phyloP scores from a whole-genome alignment of 1,284 basidiomycete genomes.

The Thecaphora thlaspeos region DNA sequence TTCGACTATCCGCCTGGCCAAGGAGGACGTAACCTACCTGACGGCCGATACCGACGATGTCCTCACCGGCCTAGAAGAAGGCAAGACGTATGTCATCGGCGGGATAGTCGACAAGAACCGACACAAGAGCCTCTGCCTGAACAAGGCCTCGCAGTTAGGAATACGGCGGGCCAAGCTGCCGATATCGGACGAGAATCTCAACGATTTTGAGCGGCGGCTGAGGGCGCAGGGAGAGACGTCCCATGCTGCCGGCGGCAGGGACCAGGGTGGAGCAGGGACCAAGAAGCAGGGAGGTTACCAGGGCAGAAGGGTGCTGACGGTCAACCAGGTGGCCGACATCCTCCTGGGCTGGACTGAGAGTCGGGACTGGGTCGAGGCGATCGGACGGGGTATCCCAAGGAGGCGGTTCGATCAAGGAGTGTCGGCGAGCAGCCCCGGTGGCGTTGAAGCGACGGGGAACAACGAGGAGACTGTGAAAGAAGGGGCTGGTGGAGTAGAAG shows the following conservation, averaged over 20 bases:
- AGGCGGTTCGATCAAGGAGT: conserved; percentile 14
- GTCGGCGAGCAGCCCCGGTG: no score
- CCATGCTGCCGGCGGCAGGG: conserved; percentile 6
- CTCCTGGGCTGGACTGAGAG: conserved; percentile 74
- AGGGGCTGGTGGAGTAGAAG: no score
- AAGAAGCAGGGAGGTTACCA: conserved; percentile 12
- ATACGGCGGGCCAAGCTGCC: conserved; percentile 86
- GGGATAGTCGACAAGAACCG: conserved; percentile 96
- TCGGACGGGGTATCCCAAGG: conserved; percentile 77
- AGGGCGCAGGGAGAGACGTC: conserved; percentile 15
- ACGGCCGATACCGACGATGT: conserved; percentile 91
- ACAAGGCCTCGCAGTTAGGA: conserved; percentile 75
- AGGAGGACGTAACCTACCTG: conserved; percentile 75
- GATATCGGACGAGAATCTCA: conserved; percentile 67
- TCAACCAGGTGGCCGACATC: conserved; percentile 93
- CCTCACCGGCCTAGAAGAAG: conserved; percentile 73
- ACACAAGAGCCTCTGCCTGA: conserved; percentile 81
- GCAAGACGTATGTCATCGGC: conserved; percentile 91
- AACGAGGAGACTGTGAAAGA: no score
- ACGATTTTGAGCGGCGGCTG: conserved; percentile 51
- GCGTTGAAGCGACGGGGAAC: no score
- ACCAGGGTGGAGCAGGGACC: background rate
- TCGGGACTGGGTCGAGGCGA: conserved; percentile 52
- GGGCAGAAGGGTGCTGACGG: conserved; percentile 83
- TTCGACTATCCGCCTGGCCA: conserved; percentile 10